Percentiles rank a stretch among this genome's conserved stretches.
Evolutionary conservation across 352 stramenopile genomes (phyloP).

Genomic region (Phytophthora fragariae): DNA sequence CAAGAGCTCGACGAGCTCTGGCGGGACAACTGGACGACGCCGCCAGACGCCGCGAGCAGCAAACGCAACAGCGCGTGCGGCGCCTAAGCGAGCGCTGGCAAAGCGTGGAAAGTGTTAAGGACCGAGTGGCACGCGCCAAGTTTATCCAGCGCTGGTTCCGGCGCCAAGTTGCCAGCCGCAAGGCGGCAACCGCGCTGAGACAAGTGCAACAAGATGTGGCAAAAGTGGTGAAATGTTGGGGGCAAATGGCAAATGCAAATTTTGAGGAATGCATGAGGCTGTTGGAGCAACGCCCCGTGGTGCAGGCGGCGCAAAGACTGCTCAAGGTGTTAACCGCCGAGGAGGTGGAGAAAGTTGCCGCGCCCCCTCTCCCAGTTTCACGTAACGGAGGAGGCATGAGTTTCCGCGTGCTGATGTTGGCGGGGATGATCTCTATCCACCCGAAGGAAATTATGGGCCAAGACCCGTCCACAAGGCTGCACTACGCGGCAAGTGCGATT

Average conservation of each 20-base stretch:
- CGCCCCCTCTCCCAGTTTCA: neutral
- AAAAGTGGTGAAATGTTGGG: conserved; percentile 56
- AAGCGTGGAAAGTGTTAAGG: conserved; percentile 74
- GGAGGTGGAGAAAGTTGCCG: neutral
- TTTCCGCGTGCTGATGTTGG: conserved; percentile 77
- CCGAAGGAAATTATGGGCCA: conserved; percentile 71
- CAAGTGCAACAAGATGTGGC: conserved; percentile 45
- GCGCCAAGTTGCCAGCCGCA: conserved; percentile 52
- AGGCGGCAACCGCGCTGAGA: conserved; percentile 46
- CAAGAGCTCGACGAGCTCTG: conserved; percentile 41
- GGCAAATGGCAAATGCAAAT: conserved; percentile 36
- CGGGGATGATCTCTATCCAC: conserved; percentile 75
- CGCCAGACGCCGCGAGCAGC: conserved; percentile 52
- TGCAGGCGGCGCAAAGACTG: conserved; percentile 58
- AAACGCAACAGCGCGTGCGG: conserved; percentile 58
- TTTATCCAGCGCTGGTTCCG: conserved; percentile 84
- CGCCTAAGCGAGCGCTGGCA: conserved; percentile 70
- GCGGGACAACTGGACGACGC: conserved; percentile 64
- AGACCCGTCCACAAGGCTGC: conserved; percentile 49
- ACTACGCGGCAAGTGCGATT: conserved; percentile 55
- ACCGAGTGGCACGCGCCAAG: conserved; percentile 64
- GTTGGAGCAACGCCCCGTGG: conserved; percentile 63
- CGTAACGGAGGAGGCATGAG: conserved; percentile 30
- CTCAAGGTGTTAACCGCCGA: conserved; percentile 59
- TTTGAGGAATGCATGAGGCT: conserved; percentile 77